Percentiles rank a stretch among this genome's conserved stretches.
phyloP scores from a whole-genome alignment of 2,329 filamentous ascomycete genomes.

The Colletotrichum tanaceti region DNA sequence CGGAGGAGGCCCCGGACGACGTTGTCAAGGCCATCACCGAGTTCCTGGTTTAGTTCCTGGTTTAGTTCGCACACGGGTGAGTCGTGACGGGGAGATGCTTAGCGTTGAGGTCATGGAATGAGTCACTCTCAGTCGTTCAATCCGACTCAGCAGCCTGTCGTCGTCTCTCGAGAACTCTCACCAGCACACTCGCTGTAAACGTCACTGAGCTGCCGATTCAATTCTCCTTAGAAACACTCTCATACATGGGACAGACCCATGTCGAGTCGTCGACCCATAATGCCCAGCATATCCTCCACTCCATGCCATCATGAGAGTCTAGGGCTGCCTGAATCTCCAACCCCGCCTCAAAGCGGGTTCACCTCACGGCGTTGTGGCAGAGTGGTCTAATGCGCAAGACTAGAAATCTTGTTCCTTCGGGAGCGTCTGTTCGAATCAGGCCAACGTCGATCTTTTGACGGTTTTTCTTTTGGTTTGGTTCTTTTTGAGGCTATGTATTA shows the following conservation, averaged over 20 bases:
- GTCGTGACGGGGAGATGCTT: too few species aligned
- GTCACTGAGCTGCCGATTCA: too few species aligned
- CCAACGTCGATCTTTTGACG: slow-evolving; percentile 28
- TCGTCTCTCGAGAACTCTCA: too few species aligned
- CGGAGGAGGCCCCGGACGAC: slow-evolving; percentile 63
- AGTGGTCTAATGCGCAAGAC: slow-evolving; percentile 40
- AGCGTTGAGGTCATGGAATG: too few species aligned
- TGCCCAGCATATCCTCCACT: too few species aligned
- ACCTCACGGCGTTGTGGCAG: slow-evolving; percentile 35
- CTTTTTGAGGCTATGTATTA: too few species aligned
- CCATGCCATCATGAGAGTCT: background rate
- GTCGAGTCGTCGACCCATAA: too few species aligned
- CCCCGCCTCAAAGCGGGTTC: slow-evolving; percentile 17
- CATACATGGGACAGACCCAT: background rate
- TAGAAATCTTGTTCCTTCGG: slow-evolving; percentile 41
- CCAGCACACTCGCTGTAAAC: too few species aligned
- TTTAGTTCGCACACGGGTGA: too few species aligned
- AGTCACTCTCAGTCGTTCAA: rapidly evolving
- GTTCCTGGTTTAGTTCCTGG: slow-evolving; percentile 54
- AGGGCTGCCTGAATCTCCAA: background rate
- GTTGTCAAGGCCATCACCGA: slow-evolving; percentile 55
- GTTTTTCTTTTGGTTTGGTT: too few species aligned
- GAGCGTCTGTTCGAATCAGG: slow-evolving; percentile 37
- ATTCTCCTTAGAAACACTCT: too few species aligned
- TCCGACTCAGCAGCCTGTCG: background rate